Conservation (phyloP, 2,329 filamentous ascomycete species). For the Sporothrix brunneoviolacea region DNA sequence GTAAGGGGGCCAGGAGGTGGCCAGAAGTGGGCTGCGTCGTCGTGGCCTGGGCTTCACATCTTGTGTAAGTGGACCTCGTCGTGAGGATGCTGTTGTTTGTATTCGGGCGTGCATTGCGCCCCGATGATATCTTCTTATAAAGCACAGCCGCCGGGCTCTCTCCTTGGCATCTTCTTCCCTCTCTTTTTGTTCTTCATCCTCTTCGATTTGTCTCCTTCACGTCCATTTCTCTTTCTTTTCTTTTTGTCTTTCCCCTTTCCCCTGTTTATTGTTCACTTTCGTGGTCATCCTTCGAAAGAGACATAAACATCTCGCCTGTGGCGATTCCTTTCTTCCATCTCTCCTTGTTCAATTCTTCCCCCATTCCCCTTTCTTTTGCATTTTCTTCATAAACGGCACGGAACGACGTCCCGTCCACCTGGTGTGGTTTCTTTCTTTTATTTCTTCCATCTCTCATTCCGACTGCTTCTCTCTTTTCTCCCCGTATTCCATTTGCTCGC, state of each 20-base stretch:
- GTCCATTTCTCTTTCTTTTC: neutral
- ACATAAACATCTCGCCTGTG: conserved; percentile 6
- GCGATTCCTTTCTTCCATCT: conserved; percentile 5
- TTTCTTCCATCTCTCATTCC: neutral
- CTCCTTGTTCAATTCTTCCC: neutral
- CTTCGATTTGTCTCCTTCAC: conserved; percentile 2
- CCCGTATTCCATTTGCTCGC: too few relatives aligned
- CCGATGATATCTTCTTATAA: too few relatives aligned
- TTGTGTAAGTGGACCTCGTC: neutral
- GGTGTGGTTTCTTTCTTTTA: conserved; percentile 19
- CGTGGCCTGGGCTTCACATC: neutral
- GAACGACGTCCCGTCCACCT: conserved; percentile 19
- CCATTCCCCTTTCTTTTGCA: neutral
- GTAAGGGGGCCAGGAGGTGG: too few relatives aligned
- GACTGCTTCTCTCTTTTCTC: neutral
- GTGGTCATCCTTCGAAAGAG: neutral
- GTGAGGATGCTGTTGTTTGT: neutral
- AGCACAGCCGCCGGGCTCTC: neutral
- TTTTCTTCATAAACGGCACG: neutral
- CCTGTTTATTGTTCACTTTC: conserved; percentile 3
- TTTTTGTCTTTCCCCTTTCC: neutral
- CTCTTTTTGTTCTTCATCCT: neutral
- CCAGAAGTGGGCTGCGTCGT: neutral
- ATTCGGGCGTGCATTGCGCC: neutral
- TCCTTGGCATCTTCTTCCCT: conserved; percentile 1